A percentile compares a stretch with the other conserved stretches of the same genome.
Conservation (phyloP, 2,329 filamentous ascomycete species). For the Rhinocladiella mackenziei region DNA sequence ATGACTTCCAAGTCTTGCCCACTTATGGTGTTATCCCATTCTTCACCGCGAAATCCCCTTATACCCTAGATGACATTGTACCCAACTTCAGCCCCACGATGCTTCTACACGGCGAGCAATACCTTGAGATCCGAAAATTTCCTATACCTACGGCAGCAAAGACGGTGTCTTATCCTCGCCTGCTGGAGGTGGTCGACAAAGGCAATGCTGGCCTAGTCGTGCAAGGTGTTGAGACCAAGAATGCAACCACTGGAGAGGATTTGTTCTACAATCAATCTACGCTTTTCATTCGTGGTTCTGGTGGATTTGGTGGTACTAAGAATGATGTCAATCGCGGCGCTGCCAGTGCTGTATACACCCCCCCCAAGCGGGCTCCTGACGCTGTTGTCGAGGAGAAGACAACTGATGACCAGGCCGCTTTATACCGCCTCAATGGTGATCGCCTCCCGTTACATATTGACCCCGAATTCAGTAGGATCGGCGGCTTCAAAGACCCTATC, state of each 20-base stretch:
- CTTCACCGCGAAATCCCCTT: conserved; percentile 78
- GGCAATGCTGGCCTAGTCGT: conserved; percentile 82
- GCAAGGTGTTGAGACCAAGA: conserved; percentile 73
- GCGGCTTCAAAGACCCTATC: conserved; percentile 91
- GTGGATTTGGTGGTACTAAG: conserved; percentile 80
- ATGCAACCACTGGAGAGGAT: conserved; percentile 79
- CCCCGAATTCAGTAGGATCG: conserved; percentile 87
- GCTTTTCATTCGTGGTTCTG: conserved; percentile 86
- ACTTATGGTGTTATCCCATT: conserved; percentile 86
- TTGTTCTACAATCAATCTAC: conserved; percentile 96
- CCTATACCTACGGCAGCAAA: conserved; percentile 64
- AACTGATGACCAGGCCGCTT: conserved; percentile 80
- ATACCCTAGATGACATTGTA: conserved; percentile 74
- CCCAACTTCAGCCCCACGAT: conserved; percentile 98
- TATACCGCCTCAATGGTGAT: conserved; percentile 92
- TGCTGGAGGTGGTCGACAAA: conserved; percentile 96
- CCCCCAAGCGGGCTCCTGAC: conserved; percentile 73
- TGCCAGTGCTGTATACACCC: conserved; percentile 72
- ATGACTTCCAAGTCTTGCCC: conserved; percentile 87
- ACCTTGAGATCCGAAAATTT: conserved; percentile 87
- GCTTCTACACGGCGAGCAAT: conserved; percentile 98
- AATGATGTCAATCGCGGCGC: conserved; percentile 75
- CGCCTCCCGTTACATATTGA: conserved; percentile 96
- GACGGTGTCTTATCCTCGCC: conserved; percentile 34
- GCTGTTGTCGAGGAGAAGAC: conserved; percentile 80